Percentiles rank a stretch among this genome's conserved stretches.
Conservation (phyloP, 345 rosid genomes). For the Gossypium thurberi region DNA sequence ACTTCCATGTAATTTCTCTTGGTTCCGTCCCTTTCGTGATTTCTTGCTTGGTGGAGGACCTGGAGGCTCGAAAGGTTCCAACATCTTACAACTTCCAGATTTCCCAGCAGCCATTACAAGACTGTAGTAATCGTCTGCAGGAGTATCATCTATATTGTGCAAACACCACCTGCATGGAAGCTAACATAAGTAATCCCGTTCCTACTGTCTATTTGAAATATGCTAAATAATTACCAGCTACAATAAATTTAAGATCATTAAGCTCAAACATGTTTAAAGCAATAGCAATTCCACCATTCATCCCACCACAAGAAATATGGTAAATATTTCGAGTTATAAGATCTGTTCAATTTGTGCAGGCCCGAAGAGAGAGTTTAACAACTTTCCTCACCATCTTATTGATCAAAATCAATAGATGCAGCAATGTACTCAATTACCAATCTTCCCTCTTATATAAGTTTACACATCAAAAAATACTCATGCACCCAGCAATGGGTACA, state of each 20-base stretch:
- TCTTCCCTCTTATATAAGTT: neutral
- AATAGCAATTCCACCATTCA: neutral
- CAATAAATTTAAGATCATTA: neutral
- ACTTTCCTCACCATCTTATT: neutral
- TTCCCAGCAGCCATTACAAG: conserved; percentile 72
- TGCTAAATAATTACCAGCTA: neutral
- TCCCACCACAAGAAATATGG: neutral
- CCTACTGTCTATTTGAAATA: neutral
- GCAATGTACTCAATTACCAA: neutral
- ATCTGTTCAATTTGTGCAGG: neutral
- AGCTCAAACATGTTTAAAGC: neutral
- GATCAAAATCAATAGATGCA: neutral
- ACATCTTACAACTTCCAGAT: conserved; percentile 49
- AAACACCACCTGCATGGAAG: conserved; percentile 53
- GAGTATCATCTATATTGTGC: conserved; percentile 44
- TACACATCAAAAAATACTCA: neutral
- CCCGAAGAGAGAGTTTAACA: neutral
- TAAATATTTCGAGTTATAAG: neutral
- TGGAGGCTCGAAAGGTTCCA: conserved; percentile 65
- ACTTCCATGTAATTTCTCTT: conserved; percentile 40
- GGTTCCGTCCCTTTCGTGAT: conserved; percentile 57
- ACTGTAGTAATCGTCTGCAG: conserved; percentile 58
- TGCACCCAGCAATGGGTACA: neutral
- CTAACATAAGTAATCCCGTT: conserved; percentile 8
- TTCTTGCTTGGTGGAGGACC: conserved; percentile 68